A percentile compares a stretch with the other conserved stretches of the same genome.
Conservation (phyloP, 768 basidiomycete species). For the Porphyrellus cyaneotinctus region DNA sequence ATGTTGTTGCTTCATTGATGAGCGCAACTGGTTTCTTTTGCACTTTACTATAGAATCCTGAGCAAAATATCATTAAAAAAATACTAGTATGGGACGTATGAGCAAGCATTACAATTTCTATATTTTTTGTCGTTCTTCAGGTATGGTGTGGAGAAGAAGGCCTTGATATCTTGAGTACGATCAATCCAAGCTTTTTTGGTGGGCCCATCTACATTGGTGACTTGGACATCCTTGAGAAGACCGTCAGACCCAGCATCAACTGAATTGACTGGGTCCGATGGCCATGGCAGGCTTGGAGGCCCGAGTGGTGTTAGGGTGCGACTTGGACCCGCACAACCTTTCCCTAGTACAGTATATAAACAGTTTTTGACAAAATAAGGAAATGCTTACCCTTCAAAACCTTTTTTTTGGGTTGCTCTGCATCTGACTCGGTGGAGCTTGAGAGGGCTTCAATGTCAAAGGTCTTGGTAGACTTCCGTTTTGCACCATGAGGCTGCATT, state of each 20-base stretch:
- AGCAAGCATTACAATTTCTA: neutral
- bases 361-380: no score
- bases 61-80: no score
- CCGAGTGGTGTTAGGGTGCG: neutral
- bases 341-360: no score
- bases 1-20: no score
- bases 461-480: neutral
- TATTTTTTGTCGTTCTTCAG: neutral
- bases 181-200: neutral
- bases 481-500: neutral
- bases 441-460: no score
- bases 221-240: neutral
- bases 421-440: no score
- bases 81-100: neutral
- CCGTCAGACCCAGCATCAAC: neutral
- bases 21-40: no score
- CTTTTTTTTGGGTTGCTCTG: no score
- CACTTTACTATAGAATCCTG: no score
- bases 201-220: neutral
- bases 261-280: no score
- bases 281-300: neutral
- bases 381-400: no score
- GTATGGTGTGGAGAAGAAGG: neutral
- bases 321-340: no score
- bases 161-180: neutral